Base-by-base conservation (phyloP, 805 yeast species). In the Yarrowia bubula region DNA sequence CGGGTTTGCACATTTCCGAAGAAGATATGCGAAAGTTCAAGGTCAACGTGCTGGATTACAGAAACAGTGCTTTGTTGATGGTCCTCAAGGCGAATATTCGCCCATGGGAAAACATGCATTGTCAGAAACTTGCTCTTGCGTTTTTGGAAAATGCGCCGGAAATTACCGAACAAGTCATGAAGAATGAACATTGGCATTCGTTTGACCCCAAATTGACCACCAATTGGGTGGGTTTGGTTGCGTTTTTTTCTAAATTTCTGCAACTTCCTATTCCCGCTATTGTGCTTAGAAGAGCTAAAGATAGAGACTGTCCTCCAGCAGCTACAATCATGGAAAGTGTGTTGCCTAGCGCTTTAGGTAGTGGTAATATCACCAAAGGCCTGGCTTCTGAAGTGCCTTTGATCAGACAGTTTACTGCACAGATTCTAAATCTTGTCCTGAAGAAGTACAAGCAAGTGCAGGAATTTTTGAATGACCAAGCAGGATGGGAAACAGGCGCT, bases 201-300 rank as follows among this genome's bases (percentile, higher is more conserved):
- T 88, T 89, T 71, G 96, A 89, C 67, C 96, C 98, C 0, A 84
- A 86, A 57, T 76, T 88, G 65, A 80, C 93, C 0, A 86, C 93
- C 11, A 90, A 88, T 77, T 92, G 96, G 92, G 79, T 91, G 53
- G 89, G 95, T 8, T 88, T 84, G 75, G 83, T 90, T 0, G 77
- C 87, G 31, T 74, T 90, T 1, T 76, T 87, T 50, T 80, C 86
- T 0, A 83, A 84, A 66, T 79, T 89, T 6, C 79, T 90, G n/a
- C 79, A 80, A 33, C 69, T 86, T 3, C 83, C 84, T 0, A 71
- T 87, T 8, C 91, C 95, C 0, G 7, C 66, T 63, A 37, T 50
- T 47, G 4, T 50, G 48, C 10, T 73, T 75, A 7, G 73, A 62
- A 7, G 68, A 70, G 11, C 86, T 84, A 43, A 33, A 4, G 51